A percentile compares a stretch with the other conserved stretches of the same genome.
These are phyloP conservation scores for Xylaria hypoxylon DNA, from an alignment of 2,329 filamentous ascomycete species.

Conservation along the genomic window DNA sequence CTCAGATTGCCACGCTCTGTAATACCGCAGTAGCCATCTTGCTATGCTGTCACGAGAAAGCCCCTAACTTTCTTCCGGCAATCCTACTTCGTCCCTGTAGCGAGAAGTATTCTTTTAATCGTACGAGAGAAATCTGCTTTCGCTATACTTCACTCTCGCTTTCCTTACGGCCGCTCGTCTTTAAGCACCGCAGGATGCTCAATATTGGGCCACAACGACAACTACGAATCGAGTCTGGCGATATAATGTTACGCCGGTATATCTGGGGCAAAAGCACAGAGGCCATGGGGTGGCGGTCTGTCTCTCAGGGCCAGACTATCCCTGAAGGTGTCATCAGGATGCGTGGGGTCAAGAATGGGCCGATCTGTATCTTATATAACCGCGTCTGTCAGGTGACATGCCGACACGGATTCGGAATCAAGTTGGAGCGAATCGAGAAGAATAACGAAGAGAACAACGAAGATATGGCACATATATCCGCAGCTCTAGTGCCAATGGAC, in stretches of 20 bases:
- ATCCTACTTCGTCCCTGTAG: conserved; percentile 16
- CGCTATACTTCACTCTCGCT: background rate
- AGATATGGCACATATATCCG: conserved; percentile 4
- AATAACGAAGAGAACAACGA: background rate
- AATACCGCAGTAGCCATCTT: conserved; percentile 10
- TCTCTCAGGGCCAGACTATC: background rate
- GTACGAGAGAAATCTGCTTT: conserved; percentile 12
- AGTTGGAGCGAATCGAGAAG: conserved; percentile 11
- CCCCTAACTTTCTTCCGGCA: conserved; percentile 5
- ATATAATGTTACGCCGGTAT: conserved; percentile 27
- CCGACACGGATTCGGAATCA: conserved; percentile 16
- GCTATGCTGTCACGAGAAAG: conserved; percentile 22
- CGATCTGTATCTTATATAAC: conserved; percentile 17
- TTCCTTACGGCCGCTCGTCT: background rate
- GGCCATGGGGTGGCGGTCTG: background rate
- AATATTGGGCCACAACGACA: conserved; percentile 16
- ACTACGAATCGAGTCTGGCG: conserved; percentile 12
- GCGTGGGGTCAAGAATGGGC: conserved; percentile 10
- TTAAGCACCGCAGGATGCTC: conserved; percentile 17
- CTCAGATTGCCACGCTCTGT: conserved; percentile 19
- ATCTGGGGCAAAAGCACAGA: conserved; percentile 9
- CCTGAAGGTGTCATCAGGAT: conserved; percentile 14
- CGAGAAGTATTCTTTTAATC: conserved; percentile 13
- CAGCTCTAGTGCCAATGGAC: conserved; percentile 15
- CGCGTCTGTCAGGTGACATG: conserved; percentile 1